These are phyloP conservation scores for Leishmania tarentolae DNA, from an alignment of 208 protist genomes.

Conservation along the genomic window DNA sequence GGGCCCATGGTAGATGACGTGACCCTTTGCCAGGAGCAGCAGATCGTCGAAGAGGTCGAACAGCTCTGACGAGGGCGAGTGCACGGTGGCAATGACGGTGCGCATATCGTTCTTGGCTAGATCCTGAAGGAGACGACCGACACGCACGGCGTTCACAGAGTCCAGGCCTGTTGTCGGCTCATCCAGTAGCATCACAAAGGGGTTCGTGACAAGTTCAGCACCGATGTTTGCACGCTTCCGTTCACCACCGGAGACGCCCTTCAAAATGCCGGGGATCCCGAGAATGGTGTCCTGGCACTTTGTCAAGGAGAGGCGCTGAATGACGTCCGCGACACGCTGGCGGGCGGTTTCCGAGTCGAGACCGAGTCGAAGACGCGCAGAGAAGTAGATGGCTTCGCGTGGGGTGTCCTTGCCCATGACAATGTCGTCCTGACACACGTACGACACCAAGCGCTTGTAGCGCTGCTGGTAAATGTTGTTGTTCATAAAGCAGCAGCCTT, in stretches of 20 bases:
- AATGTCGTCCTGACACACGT: slow-evolving; percentile 92
- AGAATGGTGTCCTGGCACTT: slow-evolving; percentile 83
- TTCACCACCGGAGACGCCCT: slow-evolving; percentile 90
- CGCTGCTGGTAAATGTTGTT: slow-evolving; percentile 62
- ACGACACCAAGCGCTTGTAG: slow-evolving; percentile 83
- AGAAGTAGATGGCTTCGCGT: slow-evolving; percentile 80
- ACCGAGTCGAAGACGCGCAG: slow-evolving; percentile 75
- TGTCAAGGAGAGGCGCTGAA: slow-evolving; percentile 63
- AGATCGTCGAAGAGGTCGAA: slow-evolving; percentile 87
- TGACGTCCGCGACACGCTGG: slow-evolving; percentile 60
- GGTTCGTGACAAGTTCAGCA: slow-evolving; percentile 89
- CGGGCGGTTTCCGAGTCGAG: slow-evolving; percentile 48
- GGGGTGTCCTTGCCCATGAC: slow-evolving; percentile 87
- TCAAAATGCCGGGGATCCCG: slow-evolving; percentile 69
- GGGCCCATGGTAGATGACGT: slow-evolving; percentile 84
- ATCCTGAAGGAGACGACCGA: slow-evolving; percentile 75
- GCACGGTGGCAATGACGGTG: slow-evolving; percentile 86
- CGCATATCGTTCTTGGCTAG: slow-evolving; percentile 81
- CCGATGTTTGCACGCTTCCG: slow-evolving; percentile 86
- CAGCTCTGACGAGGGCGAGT: slow-evolving; percentile 85
- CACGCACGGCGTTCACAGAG: slow-evolving; percentile 77
- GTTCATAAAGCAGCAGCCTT: slow-evolving; percentile 70
- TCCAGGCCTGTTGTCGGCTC: slow-evolving; percentile 91
- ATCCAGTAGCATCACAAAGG: slow-evolving; percentile 87
- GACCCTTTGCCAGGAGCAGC: slow-evolving; percentile 75